Evolutionary conservation across 805 yeast genomes (phyloP), one percentile per base, ranked within the genome.

Genomic region (Candida pseudofarinosa): DNA sequence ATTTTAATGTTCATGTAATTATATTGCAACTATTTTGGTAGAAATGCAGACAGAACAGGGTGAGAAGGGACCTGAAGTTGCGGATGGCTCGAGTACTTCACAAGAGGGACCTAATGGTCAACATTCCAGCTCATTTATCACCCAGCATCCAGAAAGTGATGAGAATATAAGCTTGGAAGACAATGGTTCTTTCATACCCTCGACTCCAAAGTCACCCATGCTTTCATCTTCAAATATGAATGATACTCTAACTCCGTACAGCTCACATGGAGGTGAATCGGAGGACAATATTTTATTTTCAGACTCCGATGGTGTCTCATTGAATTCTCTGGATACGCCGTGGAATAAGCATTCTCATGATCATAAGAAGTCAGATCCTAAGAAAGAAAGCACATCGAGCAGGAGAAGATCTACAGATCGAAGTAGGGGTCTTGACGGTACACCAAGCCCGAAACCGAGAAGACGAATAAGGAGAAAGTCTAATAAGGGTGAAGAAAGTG

Each of bases 281-380:
- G 67, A 64, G 39, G 71, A 65, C 18, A 55, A 48, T 33, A 67
- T 56, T n/a, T 50, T 66, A 10, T 64, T 54, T 43, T 61, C 68
- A 0, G 71, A 66, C 45, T 63, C 69, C 1, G 71, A 66, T 38
- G 56, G 56, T 4, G 68, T 62, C 10, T 60, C 67, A 8, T 64
- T 59, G 38, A 54, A 58, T 40, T 62, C 67, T 12, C 37, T 60
- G 3, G 63, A 61, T 6, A 41, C 56, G 33, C 48, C 19, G 20
- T 19, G 15, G 13, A 37, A 39, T 19, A 46, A 37, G 28, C 14
- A 40, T 19, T 37, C 26, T 19, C 35, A 32, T 16, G 45, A 34
- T 10, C 19, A 4, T 41, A 40, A 31, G 31, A 39, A 8, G 26
- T 16, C 13, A 23, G 38, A 19, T n/a, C 26, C 28, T 7, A 44